phyloP scores from a whole-genome alignment of 768 basidiomycete genomes.

The Lactarius vividus region DNA sequence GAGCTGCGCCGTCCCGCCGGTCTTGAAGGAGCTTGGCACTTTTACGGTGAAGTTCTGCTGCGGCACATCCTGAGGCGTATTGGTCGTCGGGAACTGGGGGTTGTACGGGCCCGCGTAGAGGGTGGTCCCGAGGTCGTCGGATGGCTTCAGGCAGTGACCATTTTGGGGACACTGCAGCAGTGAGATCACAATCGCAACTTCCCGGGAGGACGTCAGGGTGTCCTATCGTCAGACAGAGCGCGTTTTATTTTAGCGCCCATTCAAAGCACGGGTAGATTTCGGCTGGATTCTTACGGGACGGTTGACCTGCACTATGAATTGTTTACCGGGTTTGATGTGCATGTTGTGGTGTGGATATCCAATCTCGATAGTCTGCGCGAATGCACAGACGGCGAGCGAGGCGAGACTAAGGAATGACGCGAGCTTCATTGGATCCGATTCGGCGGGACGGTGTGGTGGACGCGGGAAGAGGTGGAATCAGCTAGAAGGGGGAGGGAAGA shows the following conservation, averaged over 20 bases:
- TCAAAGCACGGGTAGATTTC: not conserved
- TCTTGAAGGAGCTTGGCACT: conserved; percentile 22
- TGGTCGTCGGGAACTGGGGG: conserved; percentile 29
- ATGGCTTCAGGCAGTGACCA: conserved; percentile 27
- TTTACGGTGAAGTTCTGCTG: conserved; percentile 34
- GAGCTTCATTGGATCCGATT: conserved; percentile 21
- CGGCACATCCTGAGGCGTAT: conserved; percentile 22
- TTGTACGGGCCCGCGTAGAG: conserved; percentile 35
- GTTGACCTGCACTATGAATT: conserved; percentile 37
- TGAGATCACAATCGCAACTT: conserved; percentile 38
- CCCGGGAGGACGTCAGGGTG: conserved; percentile 34
- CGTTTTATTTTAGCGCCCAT: not conserved
- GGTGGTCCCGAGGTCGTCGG: conserved; percentile 32
- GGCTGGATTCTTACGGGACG: conserved; percentile 31
- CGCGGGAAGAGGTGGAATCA: conserved; percentile 24
- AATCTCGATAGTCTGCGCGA: conserved; percentile 37
- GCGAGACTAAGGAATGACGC: conserved; percentile 27
- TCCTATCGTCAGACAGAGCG: conserved; percentile 30
- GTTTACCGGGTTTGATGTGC: conserved; percentile 31
- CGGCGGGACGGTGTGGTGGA: not conserved
- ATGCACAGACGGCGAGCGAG: conserved; percentile 26
- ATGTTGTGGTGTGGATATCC: conserved; percentile 31
- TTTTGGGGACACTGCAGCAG: conserved; percentile 30
- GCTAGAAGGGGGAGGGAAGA: conserved; percentile 26
- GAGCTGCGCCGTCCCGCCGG: not conserved